Evolutionary conservation across 2,329 filamentous ascomycete species (phyloP), one percentile per base, ranked within the genome.

Genomic region (Gyromitra esculenta): DNA sequence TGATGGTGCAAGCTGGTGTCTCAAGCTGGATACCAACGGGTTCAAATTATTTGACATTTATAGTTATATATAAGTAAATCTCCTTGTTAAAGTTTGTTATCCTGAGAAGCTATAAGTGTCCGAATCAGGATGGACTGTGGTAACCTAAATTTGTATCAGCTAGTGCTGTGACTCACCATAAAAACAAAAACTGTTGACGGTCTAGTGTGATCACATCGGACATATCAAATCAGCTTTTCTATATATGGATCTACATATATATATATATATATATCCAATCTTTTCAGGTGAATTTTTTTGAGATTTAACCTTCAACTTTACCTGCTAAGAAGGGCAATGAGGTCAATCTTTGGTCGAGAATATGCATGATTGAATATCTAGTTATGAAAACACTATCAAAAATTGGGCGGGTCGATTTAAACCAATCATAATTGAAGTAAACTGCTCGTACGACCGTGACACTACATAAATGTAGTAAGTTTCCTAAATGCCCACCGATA

Each of bases 321-420:
- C 65, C 59, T 77, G 57, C 50, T 81, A 77, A 15, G 77, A 76
- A 50, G 84, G 85, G 63, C 81, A 80, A 31, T 84, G 81, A 76
- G 83, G 84, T 50, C 83, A 81, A 72, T 86, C 85, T 1, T 81
- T 79, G 9, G 79, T 0, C 86, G 86, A 81, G 83, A 84, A 77
- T 86, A 83, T 45, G 84, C 81, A 56, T 80, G 13, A 35, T 76
- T 15, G 82, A 83, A 75, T 86, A 85, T 1, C 85, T 85, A 8
- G 84, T 84, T 15, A 85, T 86, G 71, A 79, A 79, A 2, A 88
- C 84, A 31, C 25, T 31, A 31, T 31, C 4, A 31, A 0, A 87
- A 88, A 79, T 87, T 88, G 18, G 87, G 87, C 11, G 88, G 80
- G 78, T 88, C 87, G 25, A 67, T 62, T 57, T 50, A 31, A 21